A percentile compares a stretch with the other conserved stretches of the same genome.
Evolutionary conservation across 768 basidiomycete genomes (phyloP).

Genomic region (Pleurotus sapidus): DNA sequence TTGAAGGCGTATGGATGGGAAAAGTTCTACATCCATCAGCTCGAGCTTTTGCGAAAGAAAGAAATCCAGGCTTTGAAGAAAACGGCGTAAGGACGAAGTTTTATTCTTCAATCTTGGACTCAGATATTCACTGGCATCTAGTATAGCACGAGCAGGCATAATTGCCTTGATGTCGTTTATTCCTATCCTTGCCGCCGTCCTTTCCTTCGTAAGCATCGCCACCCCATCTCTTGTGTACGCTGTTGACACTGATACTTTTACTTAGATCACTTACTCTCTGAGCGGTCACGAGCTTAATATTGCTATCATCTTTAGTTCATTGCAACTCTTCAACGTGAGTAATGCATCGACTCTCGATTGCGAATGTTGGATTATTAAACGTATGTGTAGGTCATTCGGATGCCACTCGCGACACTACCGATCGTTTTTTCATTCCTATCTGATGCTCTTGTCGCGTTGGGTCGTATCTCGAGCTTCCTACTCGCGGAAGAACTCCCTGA

Average conservation of each 20-base stretch:
- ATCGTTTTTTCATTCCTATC: constrained; percentile 45
- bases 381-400: constrained; percentile 46
- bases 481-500: constrained; percentile 53
- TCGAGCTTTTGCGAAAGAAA: constrained; percentile 12
- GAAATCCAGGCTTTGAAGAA: constrained; percentile 18
- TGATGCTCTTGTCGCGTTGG: constrained; percentile 48
- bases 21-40: constrained; percentile 23
- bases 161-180: constrained; percentile 28
- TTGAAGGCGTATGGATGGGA: constrained; percentile 47
- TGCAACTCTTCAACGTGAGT: constrained; percentile 58
- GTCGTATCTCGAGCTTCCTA: constrained; percentile 46
- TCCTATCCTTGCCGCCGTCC: constrained; percentile 36
- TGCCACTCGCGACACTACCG: constrained; percentile 56
- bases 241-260: too few species aligned
- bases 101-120: neutral
- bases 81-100: constrained; percentile 14
- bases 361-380: too few species aligned
- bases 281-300: constrained; percentile 52
- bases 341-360: neutral
- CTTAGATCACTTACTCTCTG: constrained; percentile 44
- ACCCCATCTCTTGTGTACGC: too few species aligned
- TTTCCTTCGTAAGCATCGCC: constrained; percentile 31
- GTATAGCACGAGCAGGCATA: constrained; percentile 19
- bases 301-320: constrained; percentile 51
- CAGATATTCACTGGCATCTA: neutral